Evolutionary conservation across 345 rosid species (phyloP).

Genomic region (Hibiscus syriacus): DNA sequence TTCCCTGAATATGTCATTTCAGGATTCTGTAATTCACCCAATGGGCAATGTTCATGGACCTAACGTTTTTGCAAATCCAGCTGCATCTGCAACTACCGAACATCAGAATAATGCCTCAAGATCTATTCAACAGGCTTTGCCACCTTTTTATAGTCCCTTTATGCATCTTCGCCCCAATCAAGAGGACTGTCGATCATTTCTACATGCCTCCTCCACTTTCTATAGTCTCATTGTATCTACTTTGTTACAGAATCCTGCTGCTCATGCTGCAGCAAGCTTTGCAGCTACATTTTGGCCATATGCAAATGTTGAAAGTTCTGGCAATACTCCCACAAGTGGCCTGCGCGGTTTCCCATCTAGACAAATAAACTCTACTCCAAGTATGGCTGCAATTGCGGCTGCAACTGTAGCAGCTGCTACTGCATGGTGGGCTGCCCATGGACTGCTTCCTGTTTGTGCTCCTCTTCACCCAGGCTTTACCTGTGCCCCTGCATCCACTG

Average conservation of each 20-base stretch:
- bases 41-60: constrained; percentile 38
- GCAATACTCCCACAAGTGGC: constrained; percentile 35
- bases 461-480: constrained; percentile 50
- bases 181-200: constrained; percentile 61
- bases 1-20: constrained; percentile 30
- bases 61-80: constrained; percentile 31
- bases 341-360: constrained; percentile 32
- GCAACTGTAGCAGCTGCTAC: constrained; percentile 95
- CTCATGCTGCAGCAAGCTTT: constrained; percentile 78
- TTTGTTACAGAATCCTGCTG: constrained; percentile 76
- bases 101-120: constrained; percentile 32
- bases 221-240: constrained; percentile 58
- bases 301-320: constrained; percentile 40
- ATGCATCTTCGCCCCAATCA: constrained; percentile 35
- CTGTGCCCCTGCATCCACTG: constrained; percentile 39
- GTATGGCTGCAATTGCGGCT: constrained; percentile 70
- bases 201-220: constrained; percentile 64
- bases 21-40: constrained; percentile 42
- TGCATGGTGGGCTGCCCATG: constrained; percentile 99
- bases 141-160: constrained; percentile 46
- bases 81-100: constrained; percentile 51
- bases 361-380: constrained; percentile 44
- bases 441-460: constrained; percentile 70
- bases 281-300: constrained; percentile 79
- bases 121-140: constrained; percentile 42